These are phyloP conservation scores for Didymella pomorum DNA, from an alignment of 2,329 filamentous ascomycete genomes.

Conservation along the genomic window DNA sequence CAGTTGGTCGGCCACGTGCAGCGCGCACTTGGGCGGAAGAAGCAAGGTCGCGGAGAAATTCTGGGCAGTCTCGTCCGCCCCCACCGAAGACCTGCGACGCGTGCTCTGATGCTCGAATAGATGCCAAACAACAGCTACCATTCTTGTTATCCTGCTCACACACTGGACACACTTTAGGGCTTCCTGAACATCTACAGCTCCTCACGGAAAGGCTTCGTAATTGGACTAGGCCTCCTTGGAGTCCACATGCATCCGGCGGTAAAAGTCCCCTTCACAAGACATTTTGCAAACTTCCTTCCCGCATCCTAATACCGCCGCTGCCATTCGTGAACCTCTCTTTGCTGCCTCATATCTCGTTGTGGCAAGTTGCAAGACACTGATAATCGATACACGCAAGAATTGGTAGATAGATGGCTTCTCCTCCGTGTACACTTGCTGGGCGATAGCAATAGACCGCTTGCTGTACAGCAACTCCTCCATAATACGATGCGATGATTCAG, in stretches of 20 bases:
- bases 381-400: too few relatives aligned
- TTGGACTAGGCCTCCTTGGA: background rate
- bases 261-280: background rate
- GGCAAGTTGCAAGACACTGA: background rate
- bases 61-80: too few relatives aligned
- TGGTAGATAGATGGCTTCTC: too few relatives aligned
- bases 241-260: background rate
- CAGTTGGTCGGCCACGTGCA: slow-evolving; percentile 17
- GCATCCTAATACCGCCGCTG: too few relatives aligned
- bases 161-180: background rate
- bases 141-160: background rate
- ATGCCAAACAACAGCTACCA: background rate
- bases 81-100: too few relatives aligned
- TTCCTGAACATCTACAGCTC: background rate
- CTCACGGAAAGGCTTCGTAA: background rate
- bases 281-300: too few relatives aligned
- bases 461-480: background rate
- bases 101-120: background rate
- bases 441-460: background rate
- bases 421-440: background rate
- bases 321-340: too few relatives aligned
- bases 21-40: background rate
- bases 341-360: background rate
- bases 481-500: background rate
- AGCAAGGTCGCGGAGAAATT: background rate